Evolutionary conservation across 805 yeast species (phyloP), one percentile per base, ranked within the genome.

Genomic region (Myxozyma udenii): DNA sequence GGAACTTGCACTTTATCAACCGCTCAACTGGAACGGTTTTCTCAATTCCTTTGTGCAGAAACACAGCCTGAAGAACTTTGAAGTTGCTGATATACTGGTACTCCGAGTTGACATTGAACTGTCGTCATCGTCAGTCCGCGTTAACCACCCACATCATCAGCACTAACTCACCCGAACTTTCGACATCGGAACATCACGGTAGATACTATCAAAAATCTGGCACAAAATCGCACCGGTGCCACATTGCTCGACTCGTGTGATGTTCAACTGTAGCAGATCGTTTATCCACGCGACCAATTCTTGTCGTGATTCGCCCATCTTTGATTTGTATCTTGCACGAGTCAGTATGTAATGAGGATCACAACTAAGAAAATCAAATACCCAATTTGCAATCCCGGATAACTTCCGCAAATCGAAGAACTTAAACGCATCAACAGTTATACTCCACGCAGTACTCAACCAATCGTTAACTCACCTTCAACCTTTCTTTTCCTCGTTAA

Each of bases 211-310:
- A 73, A 91, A 75, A 36, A 93, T 77, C 71, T 90, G 96, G 68
- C 97, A 89, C 66, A 87, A 91, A 0, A 88, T 91, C 0, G 96
- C 96, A 1, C 99, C 99, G 1, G 85, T 80, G 16, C 99, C 99
- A 65, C 96, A 84, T 68, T 90, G 90, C 66, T 93, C 98, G 1
- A 93, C 84, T 65, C 85, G 87, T 33, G 80, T 74, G 62, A 86
- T 79, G 56, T 81, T 74, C 38, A 89, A 68, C 40, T 77, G 77
- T 42, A 88, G 74, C 2, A 86, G 76, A 39, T 78, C 74, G 64
- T 91, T 91, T 60, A 93, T 74, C 98, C 98, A 93, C 49, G 76
- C 78, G 50, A 93, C 70, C 16, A 93, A 76, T 62, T 88, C 96
- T 40, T 83, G 80, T 62, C 98, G 80, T 5, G 95, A 86, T 62